Base-by-base conservation (phyloP, 75 land plant species). In the Sequoiadendron giganteum region DNA sequence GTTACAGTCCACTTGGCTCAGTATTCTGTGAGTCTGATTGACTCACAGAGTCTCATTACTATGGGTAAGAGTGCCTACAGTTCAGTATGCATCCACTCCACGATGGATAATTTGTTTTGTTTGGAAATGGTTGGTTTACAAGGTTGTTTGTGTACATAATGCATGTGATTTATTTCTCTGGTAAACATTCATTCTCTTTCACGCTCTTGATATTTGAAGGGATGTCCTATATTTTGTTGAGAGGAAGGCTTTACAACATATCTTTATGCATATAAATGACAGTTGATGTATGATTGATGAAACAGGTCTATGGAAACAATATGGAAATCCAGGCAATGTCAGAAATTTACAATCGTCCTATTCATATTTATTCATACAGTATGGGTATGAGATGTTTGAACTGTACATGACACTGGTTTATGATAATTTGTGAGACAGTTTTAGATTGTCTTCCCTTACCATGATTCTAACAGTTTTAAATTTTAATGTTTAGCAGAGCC, bases 331-430 rank as follows among this genome's bases (percentile, higher is more conserved):
- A 98, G 90, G 99, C 99, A 65, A 90, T 98, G 86, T 94, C 97
- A 48, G 99, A 98, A 88, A 98, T 98, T 95, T 98, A 96, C 88
- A 98, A 97, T 91, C 97, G 99, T 21, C 99, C 99, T 10, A 98
- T 98, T 85, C 99, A 96, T 76, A 98, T 98, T 55, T 97, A 95
- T 89, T 96, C 93, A 45, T 98, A 97, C 89, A 92, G 96, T 88
- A 95, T 95, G 93, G 99, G 99, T 98, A 85, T 40, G 28, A n/a
- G 19, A 72, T 75, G 32, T 75, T 32, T 75, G 38, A 75, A 4
- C 77, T 75, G 32, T 75, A 75, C 3, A 13, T 32, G 0, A 32
- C 13, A 10, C 10, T 61, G 11, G 38, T 25, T 25, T 82, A 45
- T 82, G n/a, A 82, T 82, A 82, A 82, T 82, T 45, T 45, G 13